Evolutionary conservation across 257 asterid species (phyloP), one percentile per base, ranked within the genome.

Genomic region (Solanum bukasovii): DNA sequence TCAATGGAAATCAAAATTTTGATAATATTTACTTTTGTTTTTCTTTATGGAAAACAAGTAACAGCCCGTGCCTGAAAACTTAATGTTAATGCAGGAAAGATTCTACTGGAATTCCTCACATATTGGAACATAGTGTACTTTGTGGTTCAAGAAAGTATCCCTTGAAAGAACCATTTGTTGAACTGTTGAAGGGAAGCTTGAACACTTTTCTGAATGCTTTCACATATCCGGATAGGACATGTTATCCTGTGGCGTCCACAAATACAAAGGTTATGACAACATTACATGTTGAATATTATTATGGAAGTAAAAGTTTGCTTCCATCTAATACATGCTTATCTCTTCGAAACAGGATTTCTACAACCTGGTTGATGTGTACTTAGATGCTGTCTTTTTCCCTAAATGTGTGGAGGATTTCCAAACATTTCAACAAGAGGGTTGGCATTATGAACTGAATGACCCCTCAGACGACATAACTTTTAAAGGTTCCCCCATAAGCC

Each of bases 131-230:
- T 86, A 97, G 99, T 63, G 99, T 97, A 65, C 88, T 97, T 89
- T 97, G 99, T 90, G 99, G 99, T 91, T 97, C 99, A 49, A 94
- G 98, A 92, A 97, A 97, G 93, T 97, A 97, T 90, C 99, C 99
- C 21, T 82, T 97, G 92, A 97, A 97, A 91, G 99, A 97, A 88
- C 99, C 99, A 5, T 97, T 97, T 84, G 99, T 97, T 83, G 99
- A 97, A 91, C 92, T 97, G 93, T 89, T 97, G 90, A 97, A 97
- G 87, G 99, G 99, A 88, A 97, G 99, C 91, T 93, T 97, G 93
- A 91, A 97, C 86, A 97, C 99, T 40, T 97, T 96, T 92, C 92
- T 97, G 85, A 97, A 97, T 91, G 99, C 99, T 85, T 97, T 97
- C 91, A 97, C 99, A 49, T 97, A 96, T 90, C 99, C 99, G 20